Conservation (phyloP, 306 rosid species). For the Luffa aegyptiaca region DNA sequence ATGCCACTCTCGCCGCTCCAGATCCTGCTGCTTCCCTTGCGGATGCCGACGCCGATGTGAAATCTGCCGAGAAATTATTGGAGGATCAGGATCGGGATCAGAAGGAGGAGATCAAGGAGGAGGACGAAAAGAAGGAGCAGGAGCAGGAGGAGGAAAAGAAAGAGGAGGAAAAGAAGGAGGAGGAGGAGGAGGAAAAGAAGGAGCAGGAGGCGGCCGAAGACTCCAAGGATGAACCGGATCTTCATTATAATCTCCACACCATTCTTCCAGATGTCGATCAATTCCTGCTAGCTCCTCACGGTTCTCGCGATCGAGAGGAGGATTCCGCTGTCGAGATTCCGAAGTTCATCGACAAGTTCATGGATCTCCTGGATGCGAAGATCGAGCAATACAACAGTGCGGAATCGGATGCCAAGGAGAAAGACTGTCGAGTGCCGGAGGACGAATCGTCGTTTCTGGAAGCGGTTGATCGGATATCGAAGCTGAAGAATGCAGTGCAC, state of each 20-base stretch:
- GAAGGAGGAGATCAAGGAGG: not conserved
- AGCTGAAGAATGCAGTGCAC: constrained; percentile 17
- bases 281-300: constrained; percentile 11
- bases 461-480: constrained; percentile 34
- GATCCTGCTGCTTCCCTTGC: not conserved
- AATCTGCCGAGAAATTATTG: not conserved
- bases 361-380: constrained; percentile 40
- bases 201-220: not conserved
- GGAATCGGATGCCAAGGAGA: constrained; percentile 30
- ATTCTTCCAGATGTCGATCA: constrained; percentile 29
- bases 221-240: constrained; percentile 3
- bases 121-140: constrained; percentile 1
- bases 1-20: not conserved
- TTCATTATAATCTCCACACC: constrained; percentile 18
- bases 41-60: not conserved
- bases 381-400: constrained; percentile 9
- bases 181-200: not conserved
- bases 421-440: constrained; percentile 22
- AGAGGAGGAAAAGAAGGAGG: not conserved
- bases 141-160: not conserved
- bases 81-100: constrained; percentile 9
- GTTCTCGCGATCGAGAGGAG: not conserved
- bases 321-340: constrained; percentile 20
- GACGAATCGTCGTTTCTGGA: constrained; percentile 36
- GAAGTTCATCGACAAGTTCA: constrained; percentile 20